These are phyloP conservation scores for Apiospora malaysiana DNA, from an alignment of 2,329 filamentous ascomycete species.

Conservation along the genomic window DNA sequence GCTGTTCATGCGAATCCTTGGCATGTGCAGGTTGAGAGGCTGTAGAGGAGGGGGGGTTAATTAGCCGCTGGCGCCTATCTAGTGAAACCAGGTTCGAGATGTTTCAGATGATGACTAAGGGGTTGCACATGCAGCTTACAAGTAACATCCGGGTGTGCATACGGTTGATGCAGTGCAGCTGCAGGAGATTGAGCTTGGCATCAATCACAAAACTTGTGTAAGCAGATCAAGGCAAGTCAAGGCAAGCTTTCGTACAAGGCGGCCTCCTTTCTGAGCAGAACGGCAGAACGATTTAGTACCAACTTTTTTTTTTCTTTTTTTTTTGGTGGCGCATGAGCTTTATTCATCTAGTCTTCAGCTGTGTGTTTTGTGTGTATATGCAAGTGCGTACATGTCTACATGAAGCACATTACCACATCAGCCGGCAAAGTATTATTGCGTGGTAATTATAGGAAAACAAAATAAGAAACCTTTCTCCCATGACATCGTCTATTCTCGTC, in stretches of 20 bases:
- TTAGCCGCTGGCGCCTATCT: not conserved
- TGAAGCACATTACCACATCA: not conserved
- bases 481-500: not conserved
- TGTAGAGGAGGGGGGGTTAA: not conserved
- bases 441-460: not conserved
- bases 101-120: constrained; percentile 6
- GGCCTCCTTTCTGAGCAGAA: not conserved
- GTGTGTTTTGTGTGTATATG: not conserved
- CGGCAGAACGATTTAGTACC: not conserved
- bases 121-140: not conserved
- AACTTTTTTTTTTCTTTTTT: not conserved
- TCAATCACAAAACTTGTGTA: not conserved
- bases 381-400: not conserved
- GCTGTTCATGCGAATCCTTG: not conserved
- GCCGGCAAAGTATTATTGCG: not conserved
- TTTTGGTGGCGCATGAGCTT: constrained; percentile 6
- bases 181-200: not conserved
- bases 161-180: not conserved
- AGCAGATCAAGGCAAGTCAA: not conserved
- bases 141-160: not conserved
- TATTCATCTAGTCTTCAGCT: constrained; percentile 6
- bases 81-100: not conserved
- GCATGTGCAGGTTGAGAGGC: not conserved
- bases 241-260: not conserved
- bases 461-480: constrained; percentile 9